These are phyloP conservation scores for Oenanthe sinensis DNA, from an alignment of 129 eudicot genomes.

Conservation along the genomic window DNA sequence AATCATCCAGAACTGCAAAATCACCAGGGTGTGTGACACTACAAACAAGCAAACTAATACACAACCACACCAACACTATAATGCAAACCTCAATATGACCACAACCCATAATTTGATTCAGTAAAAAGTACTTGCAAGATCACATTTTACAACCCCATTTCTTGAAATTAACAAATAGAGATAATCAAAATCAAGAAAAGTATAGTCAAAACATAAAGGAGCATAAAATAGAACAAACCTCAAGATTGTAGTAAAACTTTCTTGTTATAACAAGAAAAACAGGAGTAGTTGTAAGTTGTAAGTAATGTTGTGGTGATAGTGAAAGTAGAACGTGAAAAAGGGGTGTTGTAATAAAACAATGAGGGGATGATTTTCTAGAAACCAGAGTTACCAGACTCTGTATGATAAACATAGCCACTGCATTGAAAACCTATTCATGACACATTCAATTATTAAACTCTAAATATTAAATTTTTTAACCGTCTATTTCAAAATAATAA, in stretches of 20 bases:
- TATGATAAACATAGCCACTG: no score
- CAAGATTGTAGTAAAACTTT: neutral
- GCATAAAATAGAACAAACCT: constrained; percentile 2
- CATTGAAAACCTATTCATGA: neutral
- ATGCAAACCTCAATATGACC: neutral
- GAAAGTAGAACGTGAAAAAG: constrained; percentile 4
- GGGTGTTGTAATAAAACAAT: neutral
- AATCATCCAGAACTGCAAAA: constrained; percentile 26
- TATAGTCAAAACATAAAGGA: neutral
- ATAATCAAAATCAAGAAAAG: neutral
- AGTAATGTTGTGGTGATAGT: neutral
- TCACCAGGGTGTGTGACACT: constrained; percentile 32
- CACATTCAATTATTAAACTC: no score
- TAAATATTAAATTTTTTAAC: no score
- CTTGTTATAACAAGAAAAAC: neutral
- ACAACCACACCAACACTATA: constrained; percentile 1
- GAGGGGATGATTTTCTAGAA: neutral
- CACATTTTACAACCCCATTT: neutral
- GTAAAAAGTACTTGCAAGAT: constrained; percentile 3
- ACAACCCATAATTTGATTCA: constrained; percentile 6
- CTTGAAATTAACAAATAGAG: constrained; percentile 1
- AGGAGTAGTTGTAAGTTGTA: neutral
- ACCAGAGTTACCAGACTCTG: neutral
- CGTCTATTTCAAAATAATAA: no score
- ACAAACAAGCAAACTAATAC: constrained; percentile 6